These are phyloP conservation scores for Vaccinium vitisidaea DNA, from an alignment of 148 eudicot genomes.

Conservation along the genomic window DNA sequence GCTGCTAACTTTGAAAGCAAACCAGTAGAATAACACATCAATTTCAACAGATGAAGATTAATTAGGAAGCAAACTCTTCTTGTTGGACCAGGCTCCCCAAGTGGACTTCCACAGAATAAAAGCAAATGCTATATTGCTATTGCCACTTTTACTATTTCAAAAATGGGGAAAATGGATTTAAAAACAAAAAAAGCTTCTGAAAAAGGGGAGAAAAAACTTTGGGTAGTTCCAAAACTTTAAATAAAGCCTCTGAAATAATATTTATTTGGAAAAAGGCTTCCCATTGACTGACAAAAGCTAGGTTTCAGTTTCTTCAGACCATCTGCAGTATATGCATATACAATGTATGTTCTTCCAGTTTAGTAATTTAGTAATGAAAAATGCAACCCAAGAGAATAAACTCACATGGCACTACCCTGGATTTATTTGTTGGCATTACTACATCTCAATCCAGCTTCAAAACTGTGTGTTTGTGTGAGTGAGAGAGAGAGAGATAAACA, in stretches of 20 bases:
- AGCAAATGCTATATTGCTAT: background rate
- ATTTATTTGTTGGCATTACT: slow-evolving; percentile 9
- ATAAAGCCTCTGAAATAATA: slow-evolving; percentile 5
- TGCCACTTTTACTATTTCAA: background rate
- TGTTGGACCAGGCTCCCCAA: background rate
- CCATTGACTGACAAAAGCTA: background rate
- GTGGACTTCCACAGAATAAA: background rate
- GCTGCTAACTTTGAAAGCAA: slow-evolving; percentile 11
- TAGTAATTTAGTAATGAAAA: slow-evolving; percentile 10
- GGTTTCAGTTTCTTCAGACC: background rate
- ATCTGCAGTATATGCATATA: background rate
- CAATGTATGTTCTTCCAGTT: background rate
- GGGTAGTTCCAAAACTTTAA: background rate
- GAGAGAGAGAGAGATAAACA: slow-evolving; percentile 1
- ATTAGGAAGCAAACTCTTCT: slow-evolving; percentile 10
- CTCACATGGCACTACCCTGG: slow-evolving; percentile 13
- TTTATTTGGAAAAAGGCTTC: background rate
- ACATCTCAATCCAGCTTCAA: slow-evolving; percentile 18
- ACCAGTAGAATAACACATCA: background rate
- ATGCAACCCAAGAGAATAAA: slow-evolving; percentile 14
- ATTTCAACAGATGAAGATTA: slow-evolving; percentile 16
- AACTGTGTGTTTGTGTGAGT: background rate
- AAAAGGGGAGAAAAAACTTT: background rate
- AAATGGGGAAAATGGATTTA: background rate
- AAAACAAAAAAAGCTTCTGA: background rate